phyloP scores from a whole-genome alignment of 2,329 filamentous ascomycete species.

The Tolypocladium paradoxum region DNA sequence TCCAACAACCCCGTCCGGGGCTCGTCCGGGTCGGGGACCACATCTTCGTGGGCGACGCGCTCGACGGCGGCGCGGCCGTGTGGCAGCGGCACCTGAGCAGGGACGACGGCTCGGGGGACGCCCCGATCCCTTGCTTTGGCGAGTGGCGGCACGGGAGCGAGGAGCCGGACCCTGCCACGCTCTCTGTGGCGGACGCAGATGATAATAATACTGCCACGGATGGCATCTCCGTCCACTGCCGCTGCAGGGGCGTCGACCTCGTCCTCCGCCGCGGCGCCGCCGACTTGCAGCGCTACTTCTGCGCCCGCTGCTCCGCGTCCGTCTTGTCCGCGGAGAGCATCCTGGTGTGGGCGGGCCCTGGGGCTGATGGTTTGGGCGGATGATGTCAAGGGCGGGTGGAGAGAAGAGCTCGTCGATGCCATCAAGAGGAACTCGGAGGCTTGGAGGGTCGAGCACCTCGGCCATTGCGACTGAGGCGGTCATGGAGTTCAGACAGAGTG shows the following conservation, averaged over 20 bases:
- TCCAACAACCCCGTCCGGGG: neutral
- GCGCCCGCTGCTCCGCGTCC: constrained; percentile 32
- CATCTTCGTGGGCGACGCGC: neutral
- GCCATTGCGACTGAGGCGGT: too few relatives aligned
- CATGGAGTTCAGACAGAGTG: too few relatives aligned
- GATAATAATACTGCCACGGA: constrained; percentile 3
- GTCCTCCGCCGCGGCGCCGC: constrained; percentile 22
- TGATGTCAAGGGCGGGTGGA: constrained; percentile 9
- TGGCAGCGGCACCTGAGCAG: neutral
- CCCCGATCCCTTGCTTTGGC: neutral
- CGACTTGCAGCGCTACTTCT: constrained; percentile 34
- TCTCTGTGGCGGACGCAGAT: neutral
- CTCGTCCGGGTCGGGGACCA: neutral
- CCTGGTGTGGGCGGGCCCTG: constrained; percentile 30
- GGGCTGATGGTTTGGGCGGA: constrained; percentile 11
- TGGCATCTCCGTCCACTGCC: constrained; percentile 29
- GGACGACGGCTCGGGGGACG: neutral
- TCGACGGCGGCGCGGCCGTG: neutral
- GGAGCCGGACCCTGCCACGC: neutral
- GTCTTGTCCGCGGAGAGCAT: constrained; percentile 36
- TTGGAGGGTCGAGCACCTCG: constrained; percentile 11
- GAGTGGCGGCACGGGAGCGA: neutral
- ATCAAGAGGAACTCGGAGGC: constrained; percentile 9
- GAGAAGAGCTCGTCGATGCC: constrained; percentile 3
- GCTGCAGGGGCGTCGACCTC: constrained; percentile 34